Evolutionary conservation across 1,284 basidiomycete species (phyloP).

Genomic region (Ganoderma resinaceum): DNA sequence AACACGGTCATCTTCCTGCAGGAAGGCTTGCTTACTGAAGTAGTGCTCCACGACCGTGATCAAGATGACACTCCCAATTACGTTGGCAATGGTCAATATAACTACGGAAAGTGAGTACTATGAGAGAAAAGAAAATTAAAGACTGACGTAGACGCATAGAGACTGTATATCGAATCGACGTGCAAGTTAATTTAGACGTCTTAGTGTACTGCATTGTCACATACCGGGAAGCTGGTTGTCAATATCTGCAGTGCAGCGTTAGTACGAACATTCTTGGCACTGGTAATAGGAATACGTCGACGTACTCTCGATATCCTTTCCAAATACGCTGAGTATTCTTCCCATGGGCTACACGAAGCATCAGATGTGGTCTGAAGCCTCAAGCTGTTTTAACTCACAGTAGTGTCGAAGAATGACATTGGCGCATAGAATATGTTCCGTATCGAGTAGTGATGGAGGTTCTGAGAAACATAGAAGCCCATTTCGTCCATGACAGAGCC

Average conservation of each 20-base stretch:
- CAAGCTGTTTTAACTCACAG: slow-evolving; percentile 45
- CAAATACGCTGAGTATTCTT: slow-evolving; percentile 69
- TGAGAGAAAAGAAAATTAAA: background rate
- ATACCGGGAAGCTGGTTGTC: slow-evolving; percentile 66
- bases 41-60: slow-evolving; percentile 76
- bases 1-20: background rate
- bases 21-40: slow-evolving; percentile 55
- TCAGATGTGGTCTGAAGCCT: background rate
- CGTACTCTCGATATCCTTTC: slow-evolving; percentile 68
- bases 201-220: slow-evolving; percentile 17
- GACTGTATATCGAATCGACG: slow-evolving; percentile 44
- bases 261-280: background rate
- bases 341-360: slow-evolving; percentile 55
- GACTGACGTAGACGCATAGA: slow-evolving; percentile 68
- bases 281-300: background rate
- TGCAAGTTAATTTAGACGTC: background rate
- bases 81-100: slow-evolving; percentile 54
- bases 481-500: slow-evolving; percentile 63
- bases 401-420: slow-evolving; percentile 77
- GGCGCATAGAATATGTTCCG: slow-evolving; percentile 69
- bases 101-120: slow-evolving; percentile 43
- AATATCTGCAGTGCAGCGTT: slow-evolving; percentile 47
- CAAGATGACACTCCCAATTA: slow-evolving; percentile 67
- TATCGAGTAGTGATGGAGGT: slow-evolving; percentile 62
- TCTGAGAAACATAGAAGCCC: slow-evolving; percentile 64